Evolutionary conservation across 2,329 filamentous ascomycete genomes (phyloP).

Genomic region (Penicillium vulpinum): DNA sequence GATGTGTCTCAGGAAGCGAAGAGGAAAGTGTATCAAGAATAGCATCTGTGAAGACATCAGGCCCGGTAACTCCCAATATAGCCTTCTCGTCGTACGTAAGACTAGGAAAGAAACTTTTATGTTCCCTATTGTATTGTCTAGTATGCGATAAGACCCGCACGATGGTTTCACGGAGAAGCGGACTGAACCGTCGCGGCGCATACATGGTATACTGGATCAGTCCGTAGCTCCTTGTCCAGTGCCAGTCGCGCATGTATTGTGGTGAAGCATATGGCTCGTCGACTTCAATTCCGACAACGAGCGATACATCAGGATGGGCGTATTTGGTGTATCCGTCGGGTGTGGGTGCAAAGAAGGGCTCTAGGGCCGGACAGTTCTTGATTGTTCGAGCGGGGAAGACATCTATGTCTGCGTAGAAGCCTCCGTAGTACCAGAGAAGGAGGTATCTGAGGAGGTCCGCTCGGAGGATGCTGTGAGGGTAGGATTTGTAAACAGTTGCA

Average conservation of each 20-base stretch:
- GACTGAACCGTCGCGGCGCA: slow-evolving; percentile 38
- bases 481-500: background rate
- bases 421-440: slow-evolving; percentile 38
- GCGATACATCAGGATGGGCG: slow-evolving; percentile 27
- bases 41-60: slow-evolving; percentile 37
- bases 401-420: slow-evolving; percentile 39
- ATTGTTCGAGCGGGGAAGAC: slow-evolving; percentile 31
- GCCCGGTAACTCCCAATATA: slow-evolving; percentile 36
- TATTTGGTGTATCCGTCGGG: slow-evolving; percentile 5
- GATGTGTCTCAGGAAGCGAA: slow-evolving; percentile 29
- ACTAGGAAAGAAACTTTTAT: slow-evolving; percentile 10
- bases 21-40: slow-evolving; percentile 33
- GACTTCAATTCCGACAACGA: slow-evolving; percentile 36
- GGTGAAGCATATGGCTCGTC: slow-evolving; percentile 38
- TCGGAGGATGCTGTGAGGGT: slow-evolving; percentile 40
- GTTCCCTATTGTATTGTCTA: slow-evolving; percentile 22
- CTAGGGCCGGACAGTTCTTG: slow-evolving; percentile 29
- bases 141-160: slow-evolving; percentile 36
- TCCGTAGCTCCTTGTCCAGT: slow-evolving; percentile 36
- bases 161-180: slow-evolving; percentile 32
- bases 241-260: slow-evolving; percentile 34
- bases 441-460: slow-evolving; percentile 49
- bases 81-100: slow-evolving; percentile 26
- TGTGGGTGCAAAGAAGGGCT: slow-evolving; percentile 3
- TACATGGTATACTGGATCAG: slow-evolving; percentile 39